A percentile compares a stretch with the other conserved stretches of the same genome.
These are phyloP conservation scores for Hypoxylon sp. DNA, from an alignment of 2,329 filamentous ascomycete genomes.

Conservation along the genomic window DNA sequence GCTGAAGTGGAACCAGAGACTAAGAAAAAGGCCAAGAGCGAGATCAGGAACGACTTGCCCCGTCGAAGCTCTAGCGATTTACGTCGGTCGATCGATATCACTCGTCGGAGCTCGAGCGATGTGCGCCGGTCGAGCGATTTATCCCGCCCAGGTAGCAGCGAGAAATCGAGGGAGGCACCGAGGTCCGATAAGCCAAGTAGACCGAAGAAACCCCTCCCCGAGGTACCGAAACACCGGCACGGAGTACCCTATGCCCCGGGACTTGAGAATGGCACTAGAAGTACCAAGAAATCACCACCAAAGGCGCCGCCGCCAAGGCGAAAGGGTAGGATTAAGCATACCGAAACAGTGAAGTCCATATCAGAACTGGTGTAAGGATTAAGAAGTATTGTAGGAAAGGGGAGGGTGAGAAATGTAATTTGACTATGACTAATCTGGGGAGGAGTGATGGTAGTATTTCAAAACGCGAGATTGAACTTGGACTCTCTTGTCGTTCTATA, in stretches of 20 bases:
- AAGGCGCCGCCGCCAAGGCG: conserved; percentile 60
- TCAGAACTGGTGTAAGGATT: conserved; percentile 40
- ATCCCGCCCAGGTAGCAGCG: conserved; percentile 14
- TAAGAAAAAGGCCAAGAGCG: background rate
- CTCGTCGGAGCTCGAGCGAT: background rate
- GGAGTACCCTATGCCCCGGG: conserved; percentile 60
- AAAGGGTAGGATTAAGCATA: conserved; percentile 59
- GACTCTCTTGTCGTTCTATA: background rate
- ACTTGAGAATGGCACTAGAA: conserved; percentile 33
- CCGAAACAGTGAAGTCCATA: conserved; percentile 46
- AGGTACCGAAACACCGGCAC: conserved; percentile 70
- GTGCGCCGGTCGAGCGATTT: conserved; percentile 12
- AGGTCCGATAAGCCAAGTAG: conserved; percentile 45
- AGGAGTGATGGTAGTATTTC: conserved; percentile 9
- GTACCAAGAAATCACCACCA: conserved; percentile 54
- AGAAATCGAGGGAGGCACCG: conserved; percentile 40
- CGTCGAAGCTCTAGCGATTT: conserved; percentile 2
- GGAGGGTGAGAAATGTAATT: conserved; percentile 22
- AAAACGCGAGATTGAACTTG: conserved; percentile 22
- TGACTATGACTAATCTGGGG: conserved; percentile 17
- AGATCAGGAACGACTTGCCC: conserved; percentile 9
- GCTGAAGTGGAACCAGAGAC: background rate
- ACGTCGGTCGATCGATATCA: background rate
- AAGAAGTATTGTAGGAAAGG: background rate
- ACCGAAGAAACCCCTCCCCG: conserved; percentile 66